A percentile compares a stretch with the other conserved stretches of the same genome.
phyloP scores from a whole-genome alignment of 768 basidiomycete species.

The Amyloporia xantha region DNA sequence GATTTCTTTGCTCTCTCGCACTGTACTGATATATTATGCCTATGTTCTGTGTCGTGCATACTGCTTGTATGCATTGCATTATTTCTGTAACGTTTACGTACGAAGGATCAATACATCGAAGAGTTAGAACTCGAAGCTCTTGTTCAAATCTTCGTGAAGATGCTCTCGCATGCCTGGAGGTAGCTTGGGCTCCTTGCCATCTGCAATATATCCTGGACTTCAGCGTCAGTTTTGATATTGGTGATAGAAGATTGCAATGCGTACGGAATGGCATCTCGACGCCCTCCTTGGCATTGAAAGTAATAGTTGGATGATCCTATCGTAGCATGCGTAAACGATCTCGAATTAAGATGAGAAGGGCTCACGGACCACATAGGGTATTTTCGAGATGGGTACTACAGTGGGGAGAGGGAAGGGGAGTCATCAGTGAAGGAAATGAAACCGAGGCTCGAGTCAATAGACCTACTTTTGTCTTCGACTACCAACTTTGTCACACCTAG shows the following conservation, averaged over 20 bases:
- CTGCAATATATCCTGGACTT: conserved; percentile 38
- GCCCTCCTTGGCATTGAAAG: conserved; percentile 79
- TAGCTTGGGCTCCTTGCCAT: conserved; percentile 56
- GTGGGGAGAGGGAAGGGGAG: too few species aligned
- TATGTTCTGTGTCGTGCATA: too few species aligned
- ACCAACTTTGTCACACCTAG: conserved; percentile 85
- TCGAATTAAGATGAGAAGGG: background rate
- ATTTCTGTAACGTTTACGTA: background rate
- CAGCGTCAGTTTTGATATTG: background rate
- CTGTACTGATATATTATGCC: conserved; percentile 3
- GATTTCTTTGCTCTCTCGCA: background rate
- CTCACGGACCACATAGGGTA: conserved; percentile 62
- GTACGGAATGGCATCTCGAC: conserved; percentile 98
- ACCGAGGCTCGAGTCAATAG: too few species aligned
- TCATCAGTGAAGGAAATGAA: too few species aligned
- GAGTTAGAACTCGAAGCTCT: conserved; percentile 71
- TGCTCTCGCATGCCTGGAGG: conserved; percentile 89
- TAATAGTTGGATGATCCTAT: conserved; percentile 86
- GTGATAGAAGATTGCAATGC: conserved; percentile 24
- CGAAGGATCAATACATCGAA: background rate
- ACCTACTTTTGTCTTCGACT: conserved; percentile 60
- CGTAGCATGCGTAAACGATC: background rate
- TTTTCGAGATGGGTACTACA: conserved; percentile 58
- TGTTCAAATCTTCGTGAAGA: conserved; percentile 80
- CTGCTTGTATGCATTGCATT: background rate